Base-by-base conservation (phyloP, 1,284 basidiomycete species). In the Puccinia horiana region DNA sequence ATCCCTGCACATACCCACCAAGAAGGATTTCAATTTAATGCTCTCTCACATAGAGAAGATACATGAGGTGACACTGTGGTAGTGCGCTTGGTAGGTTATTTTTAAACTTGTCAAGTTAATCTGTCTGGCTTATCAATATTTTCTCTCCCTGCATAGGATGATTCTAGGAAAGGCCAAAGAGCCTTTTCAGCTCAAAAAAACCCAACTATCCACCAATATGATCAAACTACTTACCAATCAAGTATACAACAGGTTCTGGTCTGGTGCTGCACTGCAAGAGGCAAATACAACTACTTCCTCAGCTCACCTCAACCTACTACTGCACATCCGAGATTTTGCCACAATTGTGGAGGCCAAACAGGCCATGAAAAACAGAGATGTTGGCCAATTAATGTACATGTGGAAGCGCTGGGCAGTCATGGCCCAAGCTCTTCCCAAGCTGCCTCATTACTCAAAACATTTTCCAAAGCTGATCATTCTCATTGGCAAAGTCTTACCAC, bases 321-420 rank as follows among this genome's bases (percentile, higher is more conserved):
- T 5, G 58, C 56, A 44, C 75, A 44, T 14, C 16, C 42, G 42
- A 8, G 56, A 76, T 14, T 63, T 76, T 56, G 29, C 56, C 0
- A 40, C 75, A 9, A 40, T 76, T 6, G 58, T 63, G 32, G 75
- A 76, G 35, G 75, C 75, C 20, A 61, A 76, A 3, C 23, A 42
- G 16, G 42, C 42, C 42, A 44, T 44, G 42, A 44, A 44, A 44
- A 16, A 6, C 8, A 16, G 42, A 6, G 42, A 44, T 16, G 16
- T 44, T 8, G 42, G 42, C 42, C 42, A 16, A 16, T 8, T 44
- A 16, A 75, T 75, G 14, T 42, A 37, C 35, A 54, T 74, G 11
- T 74, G 72, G 72, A n/a, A 74, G 47, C 1, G 32, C 5, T 75
- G 49, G 73, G 20, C 29, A 16, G 49, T 75, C 14, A 75, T 75